A percentile compares a stretch with the other conserved stretches of the same genome.
These are phyloP conservation scores for Daldinia sp. DNA, from an alignment of 2,329 filamentous ascomycete species.

Conservation along the genomic window DNA sequence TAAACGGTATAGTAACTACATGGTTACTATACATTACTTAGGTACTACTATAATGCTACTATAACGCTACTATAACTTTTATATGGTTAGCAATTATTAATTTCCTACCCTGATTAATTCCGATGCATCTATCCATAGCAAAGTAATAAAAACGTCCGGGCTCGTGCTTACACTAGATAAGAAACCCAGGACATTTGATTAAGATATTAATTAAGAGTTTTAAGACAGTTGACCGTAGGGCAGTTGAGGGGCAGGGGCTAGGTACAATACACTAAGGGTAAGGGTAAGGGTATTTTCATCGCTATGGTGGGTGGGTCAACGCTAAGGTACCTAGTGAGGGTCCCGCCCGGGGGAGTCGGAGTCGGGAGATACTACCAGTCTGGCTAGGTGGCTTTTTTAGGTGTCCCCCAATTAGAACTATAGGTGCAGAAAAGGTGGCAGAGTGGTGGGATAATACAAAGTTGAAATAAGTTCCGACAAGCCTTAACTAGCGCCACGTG, in stretches of 20 bases:
- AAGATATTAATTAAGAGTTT: slow-evolving; percentile 6
- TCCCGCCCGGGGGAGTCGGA: slow-evolving; percentile 4
- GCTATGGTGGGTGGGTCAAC: neutral
- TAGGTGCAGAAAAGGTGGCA: no score
- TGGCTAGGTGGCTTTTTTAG: slow-evolving; percentile 14
- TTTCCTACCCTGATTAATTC: slow-evolving; percentile 1
- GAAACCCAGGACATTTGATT: no score
- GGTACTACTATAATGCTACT: no score
- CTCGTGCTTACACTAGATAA: no score
- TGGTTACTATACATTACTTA: no score
- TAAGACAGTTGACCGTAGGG: slow-evolving; percentile 3
- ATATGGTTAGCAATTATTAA: neutral
- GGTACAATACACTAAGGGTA: neutral
- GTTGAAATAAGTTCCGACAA: slow-evolving; percentile 26
- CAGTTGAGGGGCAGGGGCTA: neutral
- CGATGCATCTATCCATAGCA: neutral
- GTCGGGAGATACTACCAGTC: slow-evolving; percentile 15
- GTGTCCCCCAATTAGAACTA: no score
- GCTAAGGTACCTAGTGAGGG: neutral
- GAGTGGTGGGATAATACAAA: slow-evolving; percentile 3
- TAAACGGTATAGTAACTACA: neutral
- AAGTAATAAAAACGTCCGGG: slow-evolving; percentile 2
- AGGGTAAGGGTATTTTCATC: slow-evolving; percentile 3
- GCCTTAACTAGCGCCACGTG: slow-evolving; percentile 28
- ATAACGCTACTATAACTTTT: slow-evolving; percentile 2